Evolutionary conservation across 768 basidiomycete species (phyloP).

Genomic region (Suillus discolor): DNA sequence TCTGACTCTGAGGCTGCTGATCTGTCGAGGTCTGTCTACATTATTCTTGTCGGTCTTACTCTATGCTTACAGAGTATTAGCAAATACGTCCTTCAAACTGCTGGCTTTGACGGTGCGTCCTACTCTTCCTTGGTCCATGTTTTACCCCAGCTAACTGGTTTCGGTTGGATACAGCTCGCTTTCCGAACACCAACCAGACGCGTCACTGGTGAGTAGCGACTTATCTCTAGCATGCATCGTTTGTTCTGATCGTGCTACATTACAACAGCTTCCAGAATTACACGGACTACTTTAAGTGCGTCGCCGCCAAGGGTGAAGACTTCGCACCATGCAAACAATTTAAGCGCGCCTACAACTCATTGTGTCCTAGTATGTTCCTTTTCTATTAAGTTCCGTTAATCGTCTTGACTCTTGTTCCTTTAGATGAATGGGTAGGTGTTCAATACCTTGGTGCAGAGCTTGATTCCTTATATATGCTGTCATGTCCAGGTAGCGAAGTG

Average conservation of each 20-base stretch:
- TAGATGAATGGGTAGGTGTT: conserved; percentile 86
- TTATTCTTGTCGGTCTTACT: conserved; percentile 14
- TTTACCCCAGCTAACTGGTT: not conserved
- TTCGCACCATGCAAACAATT: conserved; percentile 99
- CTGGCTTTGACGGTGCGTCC: conserved; percentile 86
- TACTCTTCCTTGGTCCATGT: not conserved
- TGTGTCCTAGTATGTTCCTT: conserved; percentile 88
- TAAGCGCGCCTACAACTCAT: conserved; percentile 91
- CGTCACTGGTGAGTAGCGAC: conserved; percentile 78
- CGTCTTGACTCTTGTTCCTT: conserved; percentile 13
- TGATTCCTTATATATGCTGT: not conserved
- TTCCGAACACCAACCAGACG: conserved; percentile 93
- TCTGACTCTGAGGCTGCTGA: conserved; percentile 47
- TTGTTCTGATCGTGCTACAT: conserved; percentile 8
- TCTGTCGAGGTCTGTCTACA: conserved; percentile 50
- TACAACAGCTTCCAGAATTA: conserved; percentile 88
- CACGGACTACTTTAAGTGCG: conserved; percentile 98
- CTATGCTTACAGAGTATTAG: conserved; percentile 36
- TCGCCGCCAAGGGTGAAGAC: conserved; percentile 96
- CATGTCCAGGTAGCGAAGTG: conserved; percentile 72
- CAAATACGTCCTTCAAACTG: conserved; percentile 91
- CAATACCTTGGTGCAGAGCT: conserved; percentile 18
- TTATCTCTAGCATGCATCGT: not conserved
- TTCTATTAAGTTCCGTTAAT: not conserved
- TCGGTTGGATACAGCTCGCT: conserved; percentile 60